Evolutionary conservation across 2,329 filamentous ascomycete species (phyloP).

Genomic region (Eutypella sp.): DNA sequence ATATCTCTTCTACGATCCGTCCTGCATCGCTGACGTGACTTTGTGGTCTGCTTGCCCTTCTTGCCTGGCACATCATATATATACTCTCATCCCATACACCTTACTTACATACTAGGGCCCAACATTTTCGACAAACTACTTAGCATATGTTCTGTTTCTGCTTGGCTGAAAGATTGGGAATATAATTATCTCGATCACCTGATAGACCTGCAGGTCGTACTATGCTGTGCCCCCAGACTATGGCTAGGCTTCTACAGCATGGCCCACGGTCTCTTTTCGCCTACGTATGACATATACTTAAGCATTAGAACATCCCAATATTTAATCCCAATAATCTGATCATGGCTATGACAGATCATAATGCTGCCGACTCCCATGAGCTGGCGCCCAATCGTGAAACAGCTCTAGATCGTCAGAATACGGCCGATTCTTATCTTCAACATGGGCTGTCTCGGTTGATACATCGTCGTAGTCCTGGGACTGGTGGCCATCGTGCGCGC

Average conservation of each 20-base stretch:
- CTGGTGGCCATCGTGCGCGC: constrained; percentile 10
- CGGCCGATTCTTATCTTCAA: constrained; percentile 1
- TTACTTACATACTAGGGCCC: too few species aligned
- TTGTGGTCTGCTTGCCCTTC: too few species aligned
- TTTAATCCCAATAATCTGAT: neutral
- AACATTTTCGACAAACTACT: too few species aligned
- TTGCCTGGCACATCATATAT: too few species aligned
- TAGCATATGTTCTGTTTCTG: too few species aligned
- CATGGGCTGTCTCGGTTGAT: constrained; percentile 14
- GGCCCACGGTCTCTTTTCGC: neutral
- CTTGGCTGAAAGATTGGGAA: too few species aligned
- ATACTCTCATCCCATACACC: too few species aligned
- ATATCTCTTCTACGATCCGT: too few species aligned
- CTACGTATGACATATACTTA: neutral
- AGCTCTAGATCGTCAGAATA: constrained; percentile 4
- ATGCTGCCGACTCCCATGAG: neutral
- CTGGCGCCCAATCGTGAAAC: neutral
- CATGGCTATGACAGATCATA: neutral
- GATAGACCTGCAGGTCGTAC: too few species aligned
- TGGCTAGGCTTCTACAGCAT: neutral
- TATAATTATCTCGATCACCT: too few species aligned
- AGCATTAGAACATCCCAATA: neutral
- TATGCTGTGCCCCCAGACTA: neutral
- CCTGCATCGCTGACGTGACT: too few species aligned
- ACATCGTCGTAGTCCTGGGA: constrained; percentile 13